A percentile compares a stretch with the other conserved stretches of the same genome.
Conservation (phyloP, 331 rosid genomes). For the Acacia pycnantha region DNA sequence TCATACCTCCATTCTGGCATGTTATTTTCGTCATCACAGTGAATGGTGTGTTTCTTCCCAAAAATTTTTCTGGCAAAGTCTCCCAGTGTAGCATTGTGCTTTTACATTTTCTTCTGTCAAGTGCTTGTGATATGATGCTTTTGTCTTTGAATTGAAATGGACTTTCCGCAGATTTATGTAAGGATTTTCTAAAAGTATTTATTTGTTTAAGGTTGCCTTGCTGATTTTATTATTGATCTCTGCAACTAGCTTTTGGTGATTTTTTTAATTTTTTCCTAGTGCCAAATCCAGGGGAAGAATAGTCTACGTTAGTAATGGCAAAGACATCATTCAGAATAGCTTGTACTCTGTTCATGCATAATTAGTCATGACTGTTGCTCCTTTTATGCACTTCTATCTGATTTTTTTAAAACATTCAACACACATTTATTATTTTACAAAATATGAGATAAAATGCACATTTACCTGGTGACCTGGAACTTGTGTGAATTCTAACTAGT, state of each 20-base stretch:
- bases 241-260: background rate
- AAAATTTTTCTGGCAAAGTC: background rate
- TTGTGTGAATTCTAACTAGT: background rate
- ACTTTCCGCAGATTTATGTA: background rate
- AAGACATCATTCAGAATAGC: background rate
- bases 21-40: constrained; percentile 89
- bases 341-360: constrained; percentile 9
- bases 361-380: background rate
- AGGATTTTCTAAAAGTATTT: background rate
- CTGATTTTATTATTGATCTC: too few relatives aligned
- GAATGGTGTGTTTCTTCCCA: constrained; percentile 63
- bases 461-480: background rate
- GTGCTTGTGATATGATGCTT: constrained; percentile 1
- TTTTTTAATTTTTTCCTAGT: background rate
- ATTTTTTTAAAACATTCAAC: background rate
- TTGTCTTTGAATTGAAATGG: background rate
- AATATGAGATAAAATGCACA: background rate
- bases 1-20: constrained; percentile 97
- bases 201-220: background rate
- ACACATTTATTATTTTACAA: background rate
- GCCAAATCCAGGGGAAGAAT: background rate
- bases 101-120: background rate
- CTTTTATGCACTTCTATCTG: background rate
- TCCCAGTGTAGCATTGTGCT: background rate
- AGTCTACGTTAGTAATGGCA: background rate